Evolutionary conservation across 2,329 filamentous ascomycete genomes (phyloP), one percentile per base, ranked within the genome.

Genomic region (Trichothecium sympodiale): DNA sequence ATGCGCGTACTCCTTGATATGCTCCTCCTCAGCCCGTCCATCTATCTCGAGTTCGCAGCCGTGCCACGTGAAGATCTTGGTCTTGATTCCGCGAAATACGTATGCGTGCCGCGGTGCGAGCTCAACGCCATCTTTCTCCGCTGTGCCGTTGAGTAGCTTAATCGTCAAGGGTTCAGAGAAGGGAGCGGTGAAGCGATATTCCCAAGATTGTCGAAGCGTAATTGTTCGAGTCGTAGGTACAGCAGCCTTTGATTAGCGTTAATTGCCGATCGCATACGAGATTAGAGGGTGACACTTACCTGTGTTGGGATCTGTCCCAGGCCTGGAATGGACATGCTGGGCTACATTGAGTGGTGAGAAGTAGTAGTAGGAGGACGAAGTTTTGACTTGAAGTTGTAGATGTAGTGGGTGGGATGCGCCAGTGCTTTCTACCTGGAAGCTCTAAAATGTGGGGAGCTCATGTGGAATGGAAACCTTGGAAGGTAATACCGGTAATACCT

Each of bases 41-140:
- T 69, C 75, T 40, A 95, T 69, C 57, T 95, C 84, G 41, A 98
- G 64, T 36, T 77, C 77, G 60, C 87, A 95, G 48, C 91, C 89
- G 51, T 89, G 78, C 81, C 86, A 94, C 34, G 88, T 94, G 57
- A 84, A 84, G 50, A 98, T 81, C 41, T 89, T 88, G 39, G 83
- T 83, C 63, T 93, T 93, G 46, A 74, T 74, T 38, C 85, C 83
- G 31, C 74, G 71, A 58, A 98, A 89, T 23, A 70, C 79, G 63
- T 96, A 96, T 8, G 74, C 70, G 35, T 82, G 81, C 38, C 81
- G 82, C 8, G 75, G 71, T 9, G 87, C 87, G 30, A 98, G 80
- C 62, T 98, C 91, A 37, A 89, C 88, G 53, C 91, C 91, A 54
- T 96, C 94, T 52, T 94, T 77, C 59, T 98, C 91, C 33, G 89